Base-by-base conservation (phyloP, 495 filamentous ascomycete species). In the Lepidopterella palustris region DNA sequence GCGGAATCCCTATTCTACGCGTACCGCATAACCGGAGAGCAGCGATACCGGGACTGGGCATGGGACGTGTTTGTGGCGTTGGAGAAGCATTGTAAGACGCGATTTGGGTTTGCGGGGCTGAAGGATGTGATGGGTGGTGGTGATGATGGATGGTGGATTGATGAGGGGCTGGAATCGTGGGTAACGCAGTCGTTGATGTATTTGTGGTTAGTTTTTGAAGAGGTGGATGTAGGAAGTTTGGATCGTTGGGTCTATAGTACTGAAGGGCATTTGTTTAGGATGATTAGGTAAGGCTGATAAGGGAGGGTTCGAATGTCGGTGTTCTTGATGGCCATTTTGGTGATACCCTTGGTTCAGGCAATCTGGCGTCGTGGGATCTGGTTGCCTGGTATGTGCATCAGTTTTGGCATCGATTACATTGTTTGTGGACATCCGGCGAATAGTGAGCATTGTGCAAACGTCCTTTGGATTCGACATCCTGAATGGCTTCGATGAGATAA, bases 81-180 rank as follows among this genome's bases (percentile, higher is more conserved):
- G 45, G 58, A 67, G 8, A 69, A 61, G 52, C 47, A 65, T n/a
- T 73, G 70, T 24, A 60, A 68, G 58, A 72, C 71, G 9, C 28
- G 54, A n/a, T 64, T 67, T 21, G 73, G 73, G 5, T 72, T 72
- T 54, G 70, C 71, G 2, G 68, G 64, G 31, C 42, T 76, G 55
- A 45, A 25, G 4, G 73, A 76, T 55, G 65, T 74, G 25, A 73
- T 61, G 27, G 53, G 29, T 8, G 57, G 57, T 61, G 64, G 21
- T 32, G 26, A 32, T 15, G 27, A 57, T 26, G 35, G 24, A 13
- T 52, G 24, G 24, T 65, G 59, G 57, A 51, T 58, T 5, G 66
- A 70, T 47, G 24, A 42, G 55, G 49, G 59, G 29, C 59, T 68
- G 68, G 66, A 63, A 40, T 70, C 61, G 52, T 70, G 65, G 66